Base-by-base conservation (phyloP, 768 basidiomycete species). In the Trametes villosa region DNA sequence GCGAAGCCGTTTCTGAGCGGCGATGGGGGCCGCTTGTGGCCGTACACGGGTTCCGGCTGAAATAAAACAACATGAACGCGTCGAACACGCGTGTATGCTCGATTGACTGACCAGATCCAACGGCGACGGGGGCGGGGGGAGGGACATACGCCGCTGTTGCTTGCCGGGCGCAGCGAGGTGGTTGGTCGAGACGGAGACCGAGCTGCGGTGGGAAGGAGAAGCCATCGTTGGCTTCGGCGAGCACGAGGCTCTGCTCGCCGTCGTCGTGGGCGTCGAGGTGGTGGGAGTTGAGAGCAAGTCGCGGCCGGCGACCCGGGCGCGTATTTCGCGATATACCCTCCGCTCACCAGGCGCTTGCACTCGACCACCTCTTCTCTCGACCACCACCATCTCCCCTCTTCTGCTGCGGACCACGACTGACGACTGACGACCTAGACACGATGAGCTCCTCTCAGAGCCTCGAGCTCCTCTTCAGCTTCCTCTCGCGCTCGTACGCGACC, bases 1-100 rank as follows among this genome's bases (percentile, higher is more conserved):
- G 83, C 73, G 65, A 82, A 82, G 30, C 80, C 81, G 64, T 90
- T 87, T 13, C 91, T 81, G 9, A 92, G 82, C 13, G 91, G 91
- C 13, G 91, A 92, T 15, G 85, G 85, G 8, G 89, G 86, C 34
- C 89, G 78, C n/a, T 78, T 73, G 59, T 70, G 70, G 20, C 72
- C 73, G 22, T 72, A 75, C 44, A 81, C 79, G 4, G 80, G 79
- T 57, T 81, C 77, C 52, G 79, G 80, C 80, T 82, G 66, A 46
- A 55, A 27, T 30, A 18, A 42, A 34, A 20, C 20, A 60, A 20
- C 31, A 57, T 51, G 57, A 64, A 65, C 52, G 53, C 62, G 62
- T 47, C 29, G 27, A 53, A 38, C 22, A 49, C 42, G 53, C 50
- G 31, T n/a, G 27, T 57, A 13, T 48, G 13, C 22, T 30, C 36